phyloP scores from a whole-genome alignment of 2,329 filamentous ascomycete genomes.

The Cladobotryum mycophilum region DNA sequence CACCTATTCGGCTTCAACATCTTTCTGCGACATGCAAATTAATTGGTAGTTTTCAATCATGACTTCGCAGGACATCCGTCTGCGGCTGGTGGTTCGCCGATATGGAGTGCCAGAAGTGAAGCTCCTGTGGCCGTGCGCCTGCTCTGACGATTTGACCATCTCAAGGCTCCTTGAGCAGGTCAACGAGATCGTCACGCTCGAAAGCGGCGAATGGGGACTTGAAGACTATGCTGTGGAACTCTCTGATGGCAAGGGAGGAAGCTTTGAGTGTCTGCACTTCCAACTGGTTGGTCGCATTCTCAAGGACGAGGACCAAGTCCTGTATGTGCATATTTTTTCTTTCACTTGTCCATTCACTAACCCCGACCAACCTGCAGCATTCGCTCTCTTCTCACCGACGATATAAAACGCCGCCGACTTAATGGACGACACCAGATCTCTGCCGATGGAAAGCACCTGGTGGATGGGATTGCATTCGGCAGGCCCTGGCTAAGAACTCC shows the following conservation, averaged over 20 bases:
- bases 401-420: constrained; percentile 65
- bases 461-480: constrained; percentile 83
- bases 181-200: constrained; percentile 74
- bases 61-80: constrained; percentile 48
- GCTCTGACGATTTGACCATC: constrained; percentile 59
- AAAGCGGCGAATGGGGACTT: constrained; percentile 74
- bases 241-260: constrained; percentile 42
- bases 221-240: constrained; percentile 88
- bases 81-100: constrained; percentile 66
- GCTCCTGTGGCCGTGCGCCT: constrained; percentile 62
- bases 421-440: constrained; percentile 79
- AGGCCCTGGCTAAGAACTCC: constrained; percentile 58
- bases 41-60: constrained; percentile 14
- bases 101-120: constrained; percentile 66
- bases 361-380: constrained; percentile 47
- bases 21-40: too few species aligned
- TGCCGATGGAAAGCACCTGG: constrained; percentile 67
- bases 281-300: constrained; percentile 63
- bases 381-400: constrained; percentile 67
- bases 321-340: constrained; percentile 43
- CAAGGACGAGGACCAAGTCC: constrained; percentile 76
- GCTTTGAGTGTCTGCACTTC: constrained; percentile 85
- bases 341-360: too few species aligned
- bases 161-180: constrained; percentile 70
- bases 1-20: too few species aligned